Percentiles rank a stretch among this genome's conserved stretches.
These are phyloP conservation scores for Taiwanofungus camphoratus DNA, from an alignment of 1,284 basidiomycete genomes.

Conservation along the genomic window DNA sequence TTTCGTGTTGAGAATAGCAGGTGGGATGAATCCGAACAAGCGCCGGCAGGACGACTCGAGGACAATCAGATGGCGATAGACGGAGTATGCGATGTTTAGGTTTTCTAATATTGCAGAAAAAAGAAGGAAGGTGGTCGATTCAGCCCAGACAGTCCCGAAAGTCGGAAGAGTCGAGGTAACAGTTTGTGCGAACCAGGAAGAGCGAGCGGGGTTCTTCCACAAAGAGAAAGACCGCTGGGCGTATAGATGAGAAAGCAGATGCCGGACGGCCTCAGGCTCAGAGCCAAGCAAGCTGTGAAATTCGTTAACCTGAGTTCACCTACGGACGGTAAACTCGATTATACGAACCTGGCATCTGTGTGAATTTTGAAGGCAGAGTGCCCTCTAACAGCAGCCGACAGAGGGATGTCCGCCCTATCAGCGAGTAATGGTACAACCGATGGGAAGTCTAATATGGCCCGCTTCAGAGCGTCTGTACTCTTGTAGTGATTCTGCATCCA, in stretches of 20 bases:
- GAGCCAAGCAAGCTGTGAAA: conserved; percentile 13
- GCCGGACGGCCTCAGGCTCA: conserved; percentile 40
- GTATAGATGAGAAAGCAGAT: conserved; percentile 83
- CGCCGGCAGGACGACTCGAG: conserved; percentile 56
- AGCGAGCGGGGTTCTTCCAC: conserved; percentile 73
- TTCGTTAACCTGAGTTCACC: conserved; percentile 19
- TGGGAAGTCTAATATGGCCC: conserved; percentile 76
- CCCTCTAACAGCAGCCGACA: conserved; percentile 54
- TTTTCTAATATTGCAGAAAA: conserved; percentile 42
- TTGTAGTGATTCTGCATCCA: conserved; percentile 40
- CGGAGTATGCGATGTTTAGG: conserved; percentile 40
- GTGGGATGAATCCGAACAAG: conserved; percentile 69
- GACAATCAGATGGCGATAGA: conserved; percentile 74
- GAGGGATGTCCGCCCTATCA: conserved; percentile 71
- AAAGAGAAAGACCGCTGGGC: conserved; percentile 67
- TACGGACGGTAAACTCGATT: conserved; percentile 11
- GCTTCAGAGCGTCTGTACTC: conserved; percentile 61
- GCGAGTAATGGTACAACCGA: conserved; percentile 75
- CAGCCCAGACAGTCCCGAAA: conserved; percentile 29
- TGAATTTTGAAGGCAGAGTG: conserved; percentile 65
- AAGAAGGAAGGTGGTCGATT: conserved; percentile 29
- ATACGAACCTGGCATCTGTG: conserved; percentile 51
- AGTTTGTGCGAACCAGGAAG: conserved; percentile 66
- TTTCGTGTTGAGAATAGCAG: conserved; percentile 40
- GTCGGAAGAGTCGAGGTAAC: conserved; percentile 30